Evolutionary conservation across 345 rosid genomes (phyloP), one percentile per base, ranked within the genome.

Genomic region (Hirschfeldia incana): DNA sequence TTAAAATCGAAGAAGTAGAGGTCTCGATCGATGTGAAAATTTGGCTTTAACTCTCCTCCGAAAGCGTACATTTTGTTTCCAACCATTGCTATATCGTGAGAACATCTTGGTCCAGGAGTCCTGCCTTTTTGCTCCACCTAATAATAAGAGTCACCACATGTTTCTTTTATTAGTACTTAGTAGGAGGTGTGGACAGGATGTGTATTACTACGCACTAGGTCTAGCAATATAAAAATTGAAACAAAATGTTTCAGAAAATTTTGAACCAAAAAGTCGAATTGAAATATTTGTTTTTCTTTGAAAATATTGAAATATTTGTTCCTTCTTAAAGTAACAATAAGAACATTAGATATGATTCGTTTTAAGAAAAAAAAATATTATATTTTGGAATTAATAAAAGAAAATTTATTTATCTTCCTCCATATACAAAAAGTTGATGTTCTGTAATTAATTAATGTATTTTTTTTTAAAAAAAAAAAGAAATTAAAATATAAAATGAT

Each of bases 41-140:
- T 70, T 29, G 81, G 81, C 3, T 3, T 70, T 61, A 64, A 15
- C 49, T 78, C 81, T 53, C 81, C 81, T 36, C 81, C 81, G 13
- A 78, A 78, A 33, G 76, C 64, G 5, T 71, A 78, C 65, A 72
- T 55, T 65, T 78, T 78, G 30, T 78, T 29, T n/a, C 81, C 76
- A 65, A 71, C 76, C 72, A 53, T 49, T 8, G 76, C 66, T 53
- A 78, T 78, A 36, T 70, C 72, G 30, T 78, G 76, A 1, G 81
- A 70, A 26, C 72, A 70, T 53, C 81, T 71, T 64, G 69, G 76
- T 36, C 76, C 81, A 33, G 81, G 81, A 36, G 4, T 39, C 3
- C 39, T 53, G n/a, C 49, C 39, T 28, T 71, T 61, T 70, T 78
- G 81, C 59, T 71, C 64, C 65, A 78, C 69, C 81, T 78, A 49